phyloP scores from a whole-genome alignment of 352 stramenopile species.

The Globisporangium carolinianum region DNA sequence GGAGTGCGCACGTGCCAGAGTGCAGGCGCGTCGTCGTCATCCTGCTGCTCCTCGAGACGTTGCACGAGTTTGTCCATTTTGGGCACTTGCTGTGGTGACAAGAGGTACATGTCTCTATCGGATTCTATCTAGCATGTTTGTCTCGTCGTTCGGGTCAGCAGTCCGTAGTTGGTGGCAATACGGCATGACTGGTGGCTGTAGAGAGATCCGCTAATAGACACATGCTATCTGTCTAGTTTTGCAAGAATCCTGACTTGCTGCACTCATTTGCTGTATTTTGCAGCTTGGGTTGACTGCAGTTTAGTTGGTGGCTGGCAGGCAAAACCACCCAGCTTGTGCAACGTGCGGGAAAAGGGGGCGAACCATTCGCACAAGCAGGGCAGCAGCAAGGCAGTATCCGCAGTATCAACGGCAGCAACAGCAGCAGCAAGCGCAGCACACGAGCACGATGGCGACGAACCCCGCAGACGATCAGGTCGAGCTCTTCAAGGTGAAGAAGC shows the following conservation, averaged over 20 bases:
- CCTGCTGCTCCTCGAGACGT: neutral
- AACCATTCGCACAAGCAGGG: constrained; percentile 3
- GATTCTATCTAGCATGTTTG: too few species aligned
- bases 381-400: neutral
- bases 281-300: constrained; percentile 9
- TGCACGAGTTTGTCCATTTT: neutral
- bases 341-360: constrained; percentile 1
- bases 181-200: too few species aligned
- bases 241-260: neutral
- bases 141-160: too few species aligned
- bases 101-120: too few species aligned
- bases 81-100: neutral
- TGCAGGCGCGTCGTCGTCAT: neutral
- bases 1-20: neutral
- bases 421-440: neutral
- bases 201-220: too few species aligned
- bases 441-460: constrained; percentile 11
- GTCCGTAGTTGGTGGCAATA: too few species aligned
- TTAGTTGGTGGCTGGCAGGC: constrained; percentile 1
- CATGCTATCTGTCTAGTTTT: neutral
- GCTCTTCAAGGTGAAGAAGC: constrained; percentile 99
- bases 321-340: constrained; percentile 11
- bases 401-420: neutral
- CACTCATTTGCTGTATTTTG: neutral
- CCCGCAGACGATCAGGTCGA: constrained; percentile 93